phyloP scores from a whole-genome alignment of 768 basidiomycete genomes.

The Tulasnella sp. region DNA sequence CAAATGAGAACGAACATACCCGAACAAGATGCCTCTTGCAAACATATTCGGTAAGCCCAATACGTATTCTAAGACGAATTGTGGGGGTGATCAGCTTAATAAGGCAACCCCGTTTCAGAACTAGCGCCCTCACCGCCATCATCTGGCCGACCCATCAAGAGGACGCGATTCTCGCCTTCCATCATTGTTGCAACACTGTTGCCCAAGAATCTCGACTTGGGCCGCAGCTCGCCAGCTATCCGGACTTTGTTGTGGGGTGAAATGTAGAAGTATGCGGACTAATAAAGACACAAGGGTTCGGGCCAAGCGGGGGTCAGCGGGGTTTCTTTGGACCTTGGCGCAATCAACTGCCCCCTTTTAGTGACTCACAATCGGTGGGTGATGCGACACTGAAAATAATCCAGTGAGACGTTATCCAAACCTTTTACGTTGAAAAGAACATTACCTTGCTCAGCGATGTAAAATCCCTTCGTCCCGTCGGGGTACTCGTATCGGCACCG shows the following conservation, averaged over 20 bases:
- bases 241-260: constrained; percentile 81
- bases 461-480: constrained; percentile 89
- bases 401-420: constrained; percentile 93
- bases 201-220: constrained; percentile 93
- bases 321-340: not conserved
- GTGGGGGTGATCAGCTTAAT: not conserved
- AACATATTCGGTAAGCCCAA: constrained; percentile 99
- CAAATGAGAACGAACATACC: constrained; percentile 36
- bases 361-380: constrained; percentile 59
- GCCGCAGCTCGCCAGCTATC: constrained; percentile 87
- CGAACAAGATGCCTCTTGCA: constrained; percentile 51
- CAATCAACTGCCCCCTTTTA: not conserved
- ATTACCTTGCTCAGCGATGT: constrained; percentile 90
- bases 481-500: constrained; percentile 89
- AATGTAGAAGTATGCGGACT: constrained; percentile 89
- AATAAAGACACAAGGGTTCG: not conserved
- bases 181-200: constrained; percentile 94
- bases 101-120: not conserved
- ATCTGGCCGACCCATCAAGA: constrained; percentile 69
- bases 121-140: constrained; percentile 62
- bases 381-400: constrained; percentile 90
- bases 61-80: constrained; percentile 55
- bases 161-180: constrained; percentile 92
- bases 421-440: constrained; percentile 27
- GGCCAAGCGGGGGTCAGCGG: not conserved